phyloP scores from a whole-genome alignment of 768 basidiomycete genomes.

The Guyanaporus albipodus region DNA sequence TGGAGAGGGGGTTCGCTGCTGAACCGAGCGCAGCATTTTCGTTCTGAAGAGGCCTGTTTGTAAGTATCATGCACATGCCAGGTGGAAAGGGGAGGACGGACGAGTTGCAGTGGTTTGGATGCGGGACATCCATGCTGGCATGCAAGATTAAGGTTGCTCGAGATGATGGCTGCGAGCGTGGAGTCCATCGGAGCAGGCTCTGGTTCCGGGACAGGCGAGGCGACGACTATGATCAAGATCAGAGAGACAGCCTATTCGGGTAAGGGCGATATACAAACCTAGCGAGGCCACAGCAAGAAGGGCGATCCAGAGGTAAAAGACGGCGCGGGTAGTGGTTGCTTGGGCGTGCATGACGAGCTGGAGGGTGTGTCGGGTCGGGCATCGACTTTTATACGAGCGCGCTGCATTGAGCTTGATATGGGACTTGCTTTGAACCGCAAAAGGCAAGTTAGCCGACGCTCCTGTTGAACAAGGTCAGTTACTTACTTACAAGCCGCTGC shows the following conservation, averaged over 20 bases:
- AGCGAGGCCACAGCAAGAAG: constrained; percentile 20
- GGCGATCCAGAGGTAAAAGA: constrained; percentile 19
- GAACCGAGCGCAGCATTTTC: constrained; percentile 21
- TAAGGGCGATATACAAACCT: constrained; percentile 10
- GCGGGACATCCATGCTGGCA: constrained; percentile 23
- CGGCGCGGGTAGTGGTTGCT: constrained; percentile 6
- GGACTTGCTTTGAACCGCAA: constrained; percentile 9
- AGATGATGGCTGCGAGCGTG: constrained; percentile 9
- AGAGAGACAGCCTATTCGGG: background rate
- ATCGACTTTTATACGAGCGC: too few species aligned
- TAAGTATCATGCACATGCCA: background rate
- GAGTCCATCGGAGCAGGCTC: constrained; percentile 26
- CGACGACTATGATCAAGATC: constrained; percentile 9
- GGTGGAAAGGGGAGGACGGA: constrained; percentile 1
- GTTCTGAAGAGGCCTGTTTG: constrained; percentile 6
- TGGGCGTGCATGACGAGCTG: constrained; percentile 16
- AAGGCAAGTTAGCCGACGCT: background rate
- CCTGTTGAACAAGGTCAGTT: constrained; percentile 5
- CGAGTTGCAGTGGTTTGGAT: constrained; percentile 19
- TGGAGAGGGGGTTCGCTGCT: constrained; percentile 11
- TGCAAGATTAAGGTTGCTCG: constrained; percentile 23
- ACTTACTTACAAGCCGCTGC: too few species aligned
- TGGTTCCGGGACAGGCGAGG: constrained; percentile 22
- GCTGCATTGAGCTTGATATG: background rate
- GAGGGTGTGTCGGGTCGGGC: too few species aligned